A percentile compares a stretch with the other conserved stretches of the same genome.
Conservation (phyloP, 306 rosid genomes). For the Lithocarpus polystachyus region DNA sequence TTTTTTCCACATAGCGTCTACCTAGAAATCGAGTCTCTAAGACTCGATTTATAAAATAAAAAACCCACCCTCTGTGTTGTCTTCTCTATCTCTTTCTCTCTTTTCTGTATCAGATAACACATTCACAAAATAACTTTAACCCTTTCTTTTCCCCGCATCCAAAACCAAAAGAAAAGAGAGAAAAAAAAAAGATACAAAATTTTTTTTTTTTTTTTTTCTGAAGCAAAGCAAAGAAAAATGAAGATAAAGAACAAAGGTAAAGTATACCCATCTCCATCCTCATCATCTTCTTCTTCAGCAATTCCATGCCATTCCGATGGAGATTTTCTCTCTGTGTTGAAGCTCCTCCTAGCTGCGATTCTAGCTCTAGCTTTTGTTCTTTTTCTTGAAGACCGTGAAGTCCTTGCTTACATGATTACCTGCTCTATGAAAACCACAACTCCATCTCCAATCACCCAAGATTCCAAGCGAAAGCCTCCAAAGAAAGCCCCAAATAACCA, state of each 20-base stretch:
- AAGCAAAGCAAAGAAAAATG: conserved; percentile 21
- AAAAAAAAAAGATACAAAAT: background rate
- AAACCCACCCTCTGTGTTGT: background rate
- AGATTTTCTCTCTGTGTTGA: conserved; percentile 36
- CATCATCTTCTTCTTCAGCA: conserved; percentile 16
- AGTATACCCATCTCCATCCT: conserved; percentile 50
- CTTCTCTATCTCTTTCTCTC: background rate
- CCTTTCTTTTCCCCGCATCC: background rate
- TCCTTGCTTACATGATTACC: conserved; percentile 55
- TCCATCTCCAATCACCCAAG: conserved; percentile 2
- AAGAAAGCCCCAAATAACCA: conserved; percentile 16
- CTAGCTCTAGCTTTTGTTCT: conserved; percentile 41
- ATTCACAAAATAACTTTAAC: background rate
- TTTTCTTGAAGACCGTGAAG: conserved; percentile 57
- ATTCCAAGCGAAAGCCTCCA: conserved; percentile 20
- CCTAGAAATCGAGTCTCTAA: too few species aligned
- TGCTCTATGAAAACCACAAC: conserved; percentile 38
- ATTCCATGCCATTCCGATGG: conserved; percentile 14
- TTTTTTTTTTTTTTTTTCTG: background rate
- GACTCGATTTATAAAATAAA: too few species aligned
- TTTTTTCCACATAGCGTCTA: too few species aligned
- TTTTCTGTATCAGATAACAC: too few species aligned
- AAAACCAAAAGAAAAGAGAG: background rate
- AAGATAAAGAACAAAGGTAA: conserved; percentile 64
- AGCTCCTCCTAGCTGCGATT: conserved; percentile 57